These are phyloP conservation scores for Wakefieldia striispora DNA, from an alignment of 768 basidiomycete genomes.

Conservation along the genomic window DNA sequence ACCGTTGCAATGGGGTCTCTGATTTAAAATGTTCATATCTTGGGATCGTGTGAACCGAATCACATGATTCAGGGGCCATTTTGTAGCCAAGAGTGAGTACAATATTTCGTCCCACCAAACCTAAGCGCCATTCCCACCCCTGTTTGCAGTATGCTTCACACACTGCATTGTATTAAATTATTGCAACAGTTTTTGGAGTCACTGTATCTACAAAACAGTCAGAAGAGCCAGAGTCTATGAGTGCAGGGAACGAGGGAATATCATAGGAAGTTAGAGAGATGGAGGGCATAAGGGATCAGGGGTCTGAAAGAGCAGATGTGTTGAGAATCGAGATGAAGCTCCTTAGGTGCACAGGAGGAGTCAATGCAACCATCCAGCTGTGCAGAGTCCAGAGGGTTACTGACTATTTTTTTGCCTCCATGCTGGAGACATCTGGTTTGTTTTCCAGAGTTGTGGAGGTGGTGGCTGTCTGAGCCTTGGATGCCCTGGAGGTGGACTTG, in stretches of 20 bases:
- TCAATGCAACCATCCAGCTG: no score
- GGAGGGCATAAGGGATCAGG: not conserved
- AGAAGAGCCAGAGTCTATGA: not conserved
- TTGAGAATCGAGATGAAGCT: slow-evolving; percentile 10
- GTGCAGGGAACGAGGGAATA: not conserved
- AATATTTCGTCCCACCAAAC: no score
- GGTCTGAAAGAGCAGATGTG: not conserved
- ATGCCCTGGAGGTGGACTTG: not conserved
- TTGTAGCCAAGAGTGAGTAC: no score
- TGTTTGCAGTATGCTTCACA: no score
- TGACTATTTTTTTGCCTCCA: slow-evolving; percentile 5
- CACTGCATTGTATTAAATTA: no score
- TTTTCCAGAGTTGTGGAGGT: not conserved
- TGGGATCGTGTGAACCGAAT: no score
- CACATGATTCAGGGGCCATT: no score
- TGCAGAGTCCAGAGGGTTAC: not conserved
- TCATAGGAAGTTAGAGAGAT: not conserved
- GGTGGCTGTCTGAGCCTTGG: not conserved
- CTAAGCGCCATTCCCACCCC: no score
- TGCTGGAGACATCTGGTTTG: not conserved
- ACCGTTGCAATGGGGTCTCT: no score
- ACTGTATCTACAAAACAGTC: no score
- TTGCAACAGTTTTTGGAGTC: no score
- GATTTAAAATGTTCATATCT: no score
- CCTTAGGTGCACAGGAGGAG: not conserved